Percentiles rank a stretch among this genome's conserved stretches.
These are phyloP conservation scores for Tricholoma bakamatsutake DNA, from an alignment of 768 basidiomycete species.

Conservation along the genomic window DNA sequence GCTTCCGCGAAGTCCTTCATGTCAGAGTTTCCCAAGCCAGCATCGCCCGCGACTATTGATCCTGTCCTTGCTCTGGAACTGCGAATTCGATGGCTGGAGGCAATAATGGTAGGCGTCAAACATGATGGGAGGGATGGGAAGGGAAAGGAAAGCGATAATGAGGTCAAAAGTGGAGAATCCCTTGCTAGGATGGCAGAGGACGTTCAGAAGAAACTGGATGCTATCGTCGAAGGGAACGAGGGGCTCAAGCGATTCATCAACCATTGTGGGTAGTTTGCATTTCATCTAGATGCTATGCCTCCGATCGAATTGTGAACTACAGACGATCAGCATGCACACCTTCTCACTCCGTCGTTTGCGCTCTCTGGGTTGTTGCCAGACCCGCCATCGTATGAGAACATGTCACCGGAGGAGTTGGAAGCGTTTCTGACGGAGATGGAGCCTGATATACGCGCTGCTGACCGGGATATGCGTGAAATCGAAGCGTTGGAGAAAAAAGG, in stretches of 20 bases:
- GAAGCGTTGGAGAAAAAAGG: constrained; percentile 64
- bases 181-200: constrained; percentile 55
- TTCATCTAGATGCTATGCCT: background rate
- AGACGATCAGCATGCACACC: constrained; percentile 77
- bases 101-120: constrained; percentile 62
- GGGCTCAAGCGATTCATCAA: constrained; percentile 70
- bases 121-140: constrained; percentile 32
- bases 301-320: background rate
- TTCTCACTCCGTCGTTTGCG: constrained; percentile 71
- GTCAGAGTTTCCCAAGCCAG: constrained; percentile 5
- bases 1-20: background rate
- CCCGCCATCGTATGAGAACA: constrained; percentile 46
- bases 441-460: constrained; percentile 75
- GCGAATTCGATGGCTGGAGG: constrained; percentile 75
- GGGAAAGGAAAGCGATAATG: constrained; percentile 27
- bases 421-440: constrained; percentile 76
- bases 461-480: constrained; percentile 78
- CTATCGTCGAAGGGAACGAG: constrained; percentile 61
- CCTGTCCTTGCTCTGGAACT: constrained; percentile 68
- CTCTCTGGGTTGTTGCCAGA: constrained; percentile 56
- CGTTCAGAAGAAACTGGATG: constrained; percentile 51
- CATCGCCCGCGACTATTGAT: constrained; percentile 38
- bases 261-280: constrained; percentile 46
- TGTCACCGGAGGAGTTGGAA: constrained; percentile 65
- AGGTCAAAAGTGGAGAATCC: constrained; percentile 47